Percentiles rank a stretch among this genome's conserved stretches.
Evolutionary conservation across 2,329 filamentous ascomycete genomes (phyloP).

Genomic region (Pseudopithomyces chartarum): DNA sequence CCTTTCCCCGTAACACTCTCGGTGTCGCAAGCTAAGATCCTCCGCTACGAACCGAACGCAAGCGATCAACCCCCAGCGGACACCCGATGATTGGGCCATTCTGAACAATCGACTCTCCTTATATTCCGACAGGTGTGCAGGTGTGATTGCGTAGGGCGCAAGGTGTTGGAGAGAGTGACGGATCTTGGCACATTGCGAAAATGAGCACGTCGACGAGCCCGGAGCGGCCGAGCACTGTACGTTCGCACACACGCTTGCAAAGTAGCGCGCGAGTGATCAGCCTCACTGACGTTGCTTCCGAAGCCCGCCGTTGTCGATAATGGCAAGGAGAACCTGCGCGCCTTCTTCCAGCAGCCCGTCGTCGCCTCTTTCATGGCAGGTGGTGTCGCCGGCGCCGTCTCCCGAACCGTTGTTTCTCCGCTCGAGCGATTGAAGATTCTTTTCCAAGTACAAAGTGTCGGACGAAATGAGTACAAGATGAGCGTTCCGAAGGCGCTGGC

Average conservation of each 20-base stretch:
- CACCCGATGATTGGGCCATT: slow-evolving; percentile 39
- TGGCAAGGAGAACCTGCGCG: slow-evolving; percentile 30
- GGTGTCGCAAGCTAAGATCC: slow-evolving; percentile 18
- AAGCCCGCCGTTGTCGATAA: slow-evolving; percentile 17
- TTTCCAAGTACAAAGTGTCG: slow-evolving; percentile 92
- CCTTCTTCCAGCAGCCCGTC: slow-evolving; percentile 75
- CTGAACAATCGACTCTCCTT: slow-evolving; percentile 21
- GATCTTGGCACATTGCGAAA: slow-evolving; percentile 13
- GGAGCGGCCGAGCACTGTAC: slow-evolving; percentile 25
- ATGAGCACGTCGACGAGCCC: slow-evolving; percentile 27
- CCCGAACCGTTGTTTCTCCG: slow-evolving; percentile 93
- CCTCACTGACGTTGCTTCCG: slow-evolving; percentile 9
- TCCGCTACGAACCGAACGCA: slow-evolving; percentile 8
- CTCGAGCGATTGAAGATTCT: slow-evolving; percentile 96
- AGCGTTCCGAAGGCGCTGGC: slow-evolving; percentile 84
- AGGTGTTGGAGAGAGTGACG: slow-evolving; percentile 11
- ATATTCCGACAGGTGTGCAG: slow-evolving; percentile 28
- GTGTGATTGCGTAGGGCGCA: slow-evolving; percentile 17
- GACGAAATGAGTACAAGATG: slow-evolving; percentile 90
- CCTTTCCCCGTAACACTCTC: slow-evolving; percentile 21
- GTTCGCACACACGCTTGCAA: slow-evolving; percentile 21
- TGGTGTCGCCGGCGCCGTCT: slow-evolving; percentile 94
- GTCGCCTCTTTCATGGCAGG: slow-evolving; percentile 92
- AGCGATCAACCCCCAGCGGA: slow-evolving; percentile 15
- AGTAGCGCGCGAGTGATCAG: slow-evolving; percentile 21